Evolutionary conservation across 495 filamentous ascomycete species (phyloP), one percentile per base, ranked within the genome.

Genomic region (Xylaria telfairii): DNA sequence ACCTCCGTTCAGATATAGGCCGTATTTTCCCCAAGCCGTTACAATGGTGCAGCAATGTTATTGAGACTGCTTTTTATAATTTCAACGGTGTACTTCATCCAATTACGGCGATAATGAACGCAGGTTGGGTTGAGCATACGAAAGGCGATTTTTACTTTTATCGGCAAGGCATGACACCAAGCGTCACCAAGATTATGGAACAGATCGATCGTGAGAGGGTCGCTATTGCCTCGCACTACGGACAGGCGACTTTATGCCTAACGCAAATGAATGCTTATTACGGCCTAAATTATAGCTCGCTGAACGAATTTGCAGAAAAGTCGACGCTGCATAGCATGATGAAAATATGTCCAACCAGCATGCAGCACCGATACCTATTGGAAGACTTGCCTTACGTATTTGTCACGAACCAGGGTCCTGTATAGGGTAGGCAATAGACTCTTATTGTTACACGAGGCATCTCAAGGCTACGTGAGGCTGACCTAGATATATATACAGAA

Each of bases 121-220:
- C 44, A 6, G 44, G 44, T n/a, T 47, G 44, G 44, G 44, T 47
- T 47, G 44, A 47, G 44, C 5, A 47, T 47, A 47, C 44, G 17
- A 47, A 47, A 2, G 44, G 44, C 44, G 44, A 47, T 47, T 47
- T 47, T 17, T 47, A 47, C 17, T 47, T 47, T 47, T 47, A 47
- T 47, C 44, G 44, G 44, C 44, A 47, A 47, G 44, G 44, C 44
- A 47, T 47, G 44, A 47, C 44, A 47, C 44, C 44, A 47, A n/a
- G 17, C n/a, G 44, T 47, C 8, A 47, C 44, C 1, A n/a, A 47
- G 17, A 8, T 47, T n/a, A 47, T 47, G 44, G 5, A 47, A n/a
- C 17, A 47, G 17, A 47, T 47, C 17, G 44, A 47, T 47, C 6
- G n/a, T 21, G 44, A 47, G 44, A 47, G 44, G 44, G 17, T 47